Percentiles rank a stretch among this genome's conserved stretches.
phyloP scores from a whole-genome alignment of 345 rosid genomes.

The Populus alba region DNA sequence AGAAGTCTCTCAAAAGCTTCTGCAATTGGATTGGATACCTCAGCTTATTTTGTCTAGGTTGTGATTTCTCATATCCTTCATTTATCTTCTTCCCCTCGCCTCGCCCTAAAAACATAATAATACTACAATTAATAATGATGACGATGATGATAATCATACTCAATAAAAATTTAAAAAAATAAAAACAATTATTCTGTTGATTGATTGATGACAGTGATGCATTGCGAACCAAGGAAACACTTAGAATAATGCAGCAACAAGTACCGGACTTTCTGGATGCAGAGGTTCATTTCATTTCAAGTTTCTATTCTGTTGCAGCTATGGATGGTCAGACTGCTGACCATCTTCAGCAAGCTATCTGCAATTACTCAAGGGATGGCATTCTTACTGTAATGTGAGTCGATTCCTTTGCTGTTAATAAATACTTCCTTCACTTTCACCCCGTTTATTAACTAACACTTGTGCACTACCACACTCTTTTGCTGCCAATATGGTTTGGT shows the following conservation, averaged over 20 bases:
- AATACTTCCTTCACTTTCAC: not conserved
- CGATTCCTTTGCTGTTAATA: not conserved
- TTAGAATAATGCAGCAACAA: slow-evolving; percentile 84
- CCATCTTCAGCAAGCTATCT: slow-evolving; percentile 69
- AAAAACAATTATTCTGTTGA: not conserved
- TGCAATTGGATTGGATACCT: slow-evolving; percentile 81
- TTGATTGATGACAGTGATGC: slow-evolving; percentile 59
- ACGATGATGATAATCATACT: not conserved
- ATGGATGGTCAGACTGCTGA: slow-evolving; percentile 98
- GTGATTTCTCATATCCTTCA: not conserved
- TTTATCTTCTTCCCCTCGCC: not conserved
- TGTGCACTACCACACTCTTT: not conserved
- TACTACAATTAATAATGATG: not conserved
- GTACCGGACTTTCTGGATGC: slow-evolving; percentile 63
- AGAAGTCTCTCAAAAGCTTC: slow-evolving; percentile 60
- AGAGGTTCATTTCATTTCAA: slow-evolving; percentile 73
- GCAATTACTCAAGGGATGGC: slow-evolving; percentile 61
- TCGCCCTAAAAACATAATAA: not conserved
- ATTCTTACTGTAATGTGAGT: slow-evolving; percentile 80
- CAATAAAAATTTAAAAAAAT: not conserved
- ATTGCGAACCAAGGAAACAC: slow-evolving; percentile 68
- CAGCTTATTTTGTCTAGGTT: slow-evolving; percentile 81
- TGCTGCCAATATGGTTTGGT: not conserved
- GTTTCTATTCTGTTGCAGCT: slow-evolving; percentile 93
- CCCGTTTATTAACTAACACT: not conserved